phyloP scores from a whole-genome alignment of 805 yeast genomes.

The Starmerella powellii region DNA sequence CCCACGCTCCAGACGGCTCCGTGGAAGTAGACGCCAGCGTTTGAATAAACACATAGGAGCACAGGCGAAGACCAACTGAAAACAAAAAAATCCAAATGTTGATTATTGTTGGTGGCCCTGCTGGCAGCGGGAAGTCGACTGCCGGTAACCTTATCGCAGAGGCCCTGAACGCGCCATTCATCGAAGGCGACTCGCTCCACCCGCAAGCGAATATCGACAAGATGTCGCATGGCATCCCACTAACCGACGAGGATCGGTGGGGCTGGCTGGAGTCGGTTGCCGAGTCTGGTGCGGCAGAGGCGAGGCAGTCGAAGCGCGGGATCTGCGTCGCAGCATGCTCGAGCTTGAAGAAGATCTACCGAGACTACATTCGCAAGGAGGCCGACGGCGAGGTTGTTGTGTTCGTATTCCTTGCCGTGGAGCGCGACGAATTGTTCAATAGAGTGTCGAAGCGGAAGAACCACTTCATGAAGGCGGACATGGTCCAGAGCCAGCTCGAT shows the following conservation, averaged over 20 bases:
- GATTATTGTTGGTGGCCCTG: slow-evolving; percentile 74
- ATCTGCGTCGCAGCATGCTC: slow-evolving; percentile 67
- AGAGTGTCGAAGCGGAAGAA: slow-evolving; percentile 55
- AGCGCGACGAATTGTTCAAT: slow-evolving; percentile 44
- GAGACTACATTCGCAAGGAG: slow-evolving; percentile 44
- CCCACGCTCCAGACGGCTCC: no score
- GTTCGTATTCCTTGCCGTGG: slow-evolving; percentile 57
- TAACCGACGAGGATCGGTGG: slow-evolving; percentile 85
- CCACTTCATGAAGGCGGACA: slow-evolving; percentile 79
- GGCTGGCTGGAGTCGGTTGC: slow-evolving; percentile 62
- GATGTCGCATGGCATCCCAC: slow-evolving; percentile 70
- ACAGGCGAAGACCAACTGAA: no score
- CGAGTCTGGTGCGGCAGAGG: slow-evolving; percentile 29
- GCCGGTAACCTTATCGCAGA: slow-evolving; percentile 45
- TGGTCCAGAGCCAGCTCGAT: slow-evolving; percentile 69
- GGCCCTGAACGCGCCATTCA: slow-evolving; percentile 40
- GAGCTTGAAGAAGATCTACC: slow-evolving; percentile 60
- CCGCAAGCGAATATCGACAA: slow-evolving; percentile 62
- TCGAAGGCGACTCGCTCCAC: slow-evolving; percentile 82
- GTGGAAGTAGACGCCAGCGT: no score
- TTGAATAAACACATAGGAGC: no score
- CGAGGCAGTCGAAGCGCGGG: slow-evolving; percentile 22
- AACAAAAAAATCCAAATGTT: no score
- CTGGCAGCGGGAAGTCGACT: slow-evolving; percentile 91
- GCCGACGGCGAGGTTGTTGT: slow-evolving; percentile 30